phyloP scores from a whole-genome alignment of 257 asterid species.

The Plantago elongata region DNA sequence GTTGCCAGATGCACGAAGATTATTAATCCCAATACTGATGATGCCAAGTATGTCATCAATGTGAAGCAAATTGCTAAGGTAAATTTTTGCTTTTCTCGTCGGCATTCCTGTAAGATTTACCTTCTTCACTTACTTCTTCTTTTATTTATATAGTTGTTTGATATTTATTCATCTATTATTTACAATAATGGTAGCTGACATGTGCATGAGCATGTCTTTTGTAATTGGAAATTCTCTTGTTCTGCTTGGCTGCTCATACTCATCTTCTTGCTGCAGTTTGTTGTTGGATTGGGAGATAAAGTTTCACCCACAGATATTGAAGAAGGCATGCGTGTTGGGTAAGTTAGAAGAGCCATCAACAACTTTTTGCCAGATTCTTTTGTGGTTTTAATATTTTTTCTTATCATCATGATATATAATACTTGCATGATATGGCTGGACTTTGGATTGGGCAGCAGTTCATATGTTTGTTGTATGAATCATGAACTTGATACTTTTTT shows the following conservation, averaged over 20 bases:
- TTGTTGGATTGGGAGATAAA: constrained; percentile 93
- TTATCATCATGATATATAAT: neutral
- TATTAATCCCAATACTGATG: constrained; percentile 82
- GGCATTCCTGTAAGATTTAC: too few species aligned
- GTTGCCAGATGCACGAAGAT: constrained; percentile 96
- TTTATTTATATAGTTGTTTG: too few species aligned
- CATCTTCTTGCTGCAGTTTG: constrained; percentile 53
- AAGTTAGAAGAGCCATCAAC: constrained; percentile 12
- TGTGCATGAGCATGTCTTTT: neutral
- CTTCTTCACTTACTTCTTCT: too few species aligned
- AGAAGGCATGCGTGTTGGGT: constrained; percentile 99
- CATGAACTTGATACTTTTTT: too few species aligned
- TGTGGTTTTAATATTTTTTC: constrained; percentile 4
- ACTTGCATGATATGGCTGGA: neutral
- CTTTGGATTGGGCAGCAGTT: neutral
- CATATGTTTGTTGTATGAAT: too few species aligned
- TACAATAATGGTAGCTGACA: neutral
- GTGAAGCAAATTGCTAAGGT: constrained; percentile 84
- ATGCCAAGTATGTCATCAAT: constrained; percentile 74
- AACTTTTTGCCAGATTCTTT: neutral
- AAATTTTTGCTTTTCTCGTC: neutral
- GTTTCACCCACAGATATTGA: constrained; percentile 97
- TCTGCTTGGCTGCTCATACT: neutral
- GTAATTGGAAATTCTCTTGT: neutral
- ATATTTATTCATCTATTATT: neutral